Conservation (phyloP, 768 basidiomycete genomes). For the Botryobasidium botryosum region DNA sequence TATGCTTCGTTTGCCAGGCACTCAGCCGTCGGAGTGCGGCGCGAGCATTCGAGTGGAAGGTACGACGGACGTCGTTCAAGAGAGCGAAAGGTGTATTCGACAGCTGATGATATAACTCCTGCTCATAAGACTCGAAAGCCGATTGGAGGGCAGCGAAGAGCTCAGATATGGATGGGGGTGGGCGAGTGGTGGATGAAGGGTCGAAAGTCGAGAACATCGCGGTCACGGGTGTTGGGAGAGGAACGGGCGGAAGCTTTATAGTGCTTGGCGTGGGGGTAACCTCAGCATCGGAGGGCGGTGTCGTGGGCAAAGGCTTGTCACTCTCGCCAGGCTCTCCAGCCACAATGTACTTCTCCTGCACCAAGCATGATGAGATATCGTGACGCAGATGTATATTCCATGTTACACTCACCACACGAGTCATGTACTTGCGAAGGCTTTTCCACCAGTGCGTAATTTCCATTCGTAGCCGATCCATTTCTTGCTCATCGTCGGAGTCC, state of each 20-base stretch:
- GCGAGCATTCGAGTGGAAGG: constrained; percentile 34
- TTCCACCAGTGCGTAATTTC: constrained; percentile 58
- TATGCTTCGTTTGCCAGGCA: constrained; percentile 52
- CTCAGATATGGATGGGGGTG: too few species aligned
- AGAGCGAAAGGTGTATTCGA: constrained; percentile 26
- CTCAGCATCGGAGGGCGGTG: constrained; percentile 11
- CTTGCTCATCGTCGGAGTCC: constrained; percentile 20
- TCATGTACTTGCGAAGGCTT: constrained; percentile 40
- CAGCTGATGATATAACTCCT: constrained; percentile 39
- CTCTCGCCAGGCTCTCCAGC: too few species aligned
- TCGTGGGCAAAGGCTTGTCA: too few species aligned
- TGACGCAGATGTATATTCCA: neutral
- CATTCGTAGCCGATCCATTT: constrained; percentile 33
- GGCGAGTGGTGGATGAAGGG: constrained; percentile 40
- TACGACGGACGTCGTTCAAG: constrained; percentile 47
- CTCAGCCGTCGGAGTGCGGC: constrained; percentile 37
- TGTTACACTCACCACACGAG: constrained; percentile 37
- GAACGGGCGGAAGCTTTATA: constrained; percentile 5
- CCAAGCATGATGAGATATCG: constrained; percentile 2
- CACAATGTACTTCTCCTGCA: too few species aligned
- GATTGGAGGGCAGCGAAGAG: too few species aligned
- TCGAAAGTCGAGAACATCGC: constrained; percentile 26
- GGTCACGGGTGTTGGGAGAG: constrained; percentile 14
- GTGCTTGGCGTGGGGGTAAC: constrained; percentile 11
- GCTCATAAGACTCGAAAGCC: too few species aligned